Percentiles rank a stretch among this genome's conserved stretches.
These are phyloP conservation scores for Coemansia sp. DNA, from an alignment of 192 early-diverging fungal species.

Conservation along the genomic window DNA sequence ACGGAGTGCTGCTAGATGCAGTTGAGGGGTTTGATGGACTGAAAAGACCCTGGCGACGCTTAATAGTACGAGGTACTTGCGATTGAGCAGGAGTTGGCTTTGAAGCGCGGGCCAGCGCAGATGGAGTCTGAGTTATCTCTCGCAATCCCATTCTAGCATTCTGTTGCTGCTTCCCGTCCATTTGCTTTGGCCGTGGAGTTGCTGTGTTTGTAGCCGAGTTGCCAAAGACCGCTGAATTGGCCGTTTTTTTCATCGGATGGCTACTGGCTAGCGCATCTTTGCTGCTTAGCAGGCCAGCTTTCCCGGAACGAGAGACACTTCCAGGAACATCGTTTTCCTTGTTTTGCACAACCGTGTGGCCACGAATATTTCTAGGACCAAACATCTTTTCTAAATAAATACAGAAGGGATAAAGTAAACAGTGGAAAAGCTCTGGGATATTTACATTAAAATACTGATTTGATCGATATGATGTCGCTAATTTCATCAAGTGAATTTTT, in stretches of 20 bases:
- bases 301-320: constrained; percentile 25
- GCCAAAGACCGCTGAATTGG: constrained; percentile 16
- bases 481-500: not conserved
- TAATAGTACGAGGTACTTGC: constrained; percentile 21
- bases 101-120: not conserved
- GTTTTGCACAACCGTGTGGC: constrained; percentile 18
- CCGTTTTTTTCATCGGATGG: constrained; percentile 2
- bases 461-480: not conserved
- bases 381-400: constrained; percentile 26
- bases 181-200: constrained; percentile 27
- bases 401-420: not conserved
- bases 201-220: constrained; percentile 15
- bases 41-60: constrained; percentile 33
- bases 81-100: constrained; percentile 1
- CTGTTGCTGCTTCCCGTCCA: constrained; percentile 14
- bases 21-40: not conserved
- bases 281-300: constrained; percentile 16
- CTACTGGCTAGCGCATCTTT: constrained; percentile 9
- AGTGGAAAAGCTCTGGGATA: not conserved
- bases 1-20: not conserved
- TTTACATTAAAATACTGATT: not conserved
- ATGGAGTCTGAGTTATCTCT: constrained; percentile 29
- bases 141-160: constrained; percentile 22
- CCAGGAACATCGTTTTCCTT: constrained; percentile 37
- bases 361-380: constrained; percentile 21